Evolutionary conservation across 768 basidiomycete genomes (phyloP).

Genomic region (Macrolepiota fuliginosa): DNA sequence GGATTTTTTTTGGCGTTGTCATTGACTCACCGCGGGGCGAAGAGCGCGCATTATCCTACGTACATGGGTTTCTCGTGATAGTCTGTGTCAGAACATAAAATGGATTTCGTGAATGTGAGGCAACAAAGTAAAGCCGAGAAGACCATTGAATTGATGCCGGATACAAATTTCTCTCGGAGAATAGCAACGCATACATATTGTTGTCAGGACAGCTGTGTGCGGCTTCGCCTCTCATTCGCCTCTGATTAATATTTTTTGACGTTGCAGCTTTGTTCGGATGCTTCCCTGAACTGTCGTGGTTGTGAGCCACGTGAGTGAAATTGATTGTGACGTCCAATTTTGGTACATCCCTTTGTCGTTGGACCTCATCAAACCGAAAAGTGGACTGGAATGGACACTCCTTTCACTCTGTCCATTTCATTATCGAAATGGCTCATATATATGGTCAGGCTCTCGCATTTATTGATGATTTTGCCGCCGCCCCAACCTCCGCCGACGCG

Average conservation of each 20-base stretch:
- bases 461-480: neutral
- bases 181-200: neutral
- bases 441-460: neutral
- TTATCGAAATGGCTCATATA: neutral
- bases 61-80: no score
- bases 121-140: neutral
- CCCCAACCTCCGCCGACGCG: neutral
- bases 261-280: conserved; percentile 7
- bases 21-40: no score
- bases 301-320: conserved; percentile 19
- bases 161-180: neutral
- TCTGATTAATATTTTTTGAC: neutral
- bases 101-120: neutral
- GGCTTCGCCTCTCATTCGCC: neutral
- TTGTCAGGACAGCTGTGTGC: neutral
- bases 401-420: conserved; percentile 20
- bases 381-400: conserved; percentile 23
- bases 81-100: neutral
- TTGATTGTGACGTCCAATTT: conserved; percentile 19
- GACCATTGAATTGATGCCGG: neutral
- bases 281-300: conserved; percentile 6
- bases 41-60: no score
- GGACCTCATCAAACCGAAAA: neutral
- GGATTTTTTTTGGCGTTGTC: no score
- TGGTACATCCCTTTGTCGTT: conserved; percentile 27